Evolutionary conservation across 2,329 filamentous ascomycete species (phyloP), one percentile per base, ranked within the genome.

Genomic region (Aspergillus persii): DNA sequence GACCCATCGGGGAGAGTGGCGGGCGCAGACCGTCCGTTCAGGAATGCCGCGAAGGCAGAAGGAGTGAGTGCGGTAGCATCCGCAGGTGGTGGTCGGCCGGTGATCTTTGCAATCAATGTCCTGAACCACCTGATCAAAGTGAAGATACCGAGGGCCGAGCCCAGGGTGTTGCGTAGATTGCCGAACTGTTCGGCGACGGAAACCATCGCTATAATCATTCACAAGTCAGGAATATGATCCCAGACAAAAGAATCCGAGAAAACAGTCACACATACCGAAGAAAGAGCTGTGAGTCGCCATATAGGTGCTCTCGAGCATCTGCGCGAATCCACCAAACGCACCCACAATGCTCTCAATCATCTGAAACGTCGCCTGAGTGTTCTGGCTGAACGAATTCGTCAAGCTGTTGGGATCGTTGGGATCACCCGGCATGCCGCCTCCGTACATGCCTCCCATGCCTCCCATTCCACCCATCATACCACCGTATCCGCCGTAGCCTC

Each of bases 221-320:
- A 15, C 52, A 31, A 47, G 63, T 60, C 64, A 63, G 26, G 46
- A 56, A 53, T 30, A 11, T 12, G 15, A 26, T 15, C 2, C 50
- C 2, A 18, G 26, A 27, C 15, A 12, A 18, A 6, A 50, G 6
- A 27, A 12, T 8, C 31, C 5, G 29, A 23, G 5, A 23, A n/a
- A 30, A 8, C 9, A 46, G 33, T n/a, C 54, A 12, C 18, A 78
- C 89, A 70, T 84, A 96, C 92, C 93, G 71, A 98, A 99, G 77
- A 99, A 99, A 56, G 92, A 96, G 5, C 93, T 97, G 77, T 99
- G 95, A 0, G 95, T 99, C 31, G 96, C 95, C 96, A 99, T 99
- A 71, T 97, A 99, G 9, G 95, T 98, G 81, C 95, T 98, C 79
- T 99, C 95, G 30, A 99, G 84, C 95, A 99, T 99, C 80, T 99